Evolutionary conservation across 768 basidiomycete species (phyloP).

Genomic region (Tylopilus plumbeoviolaceoides): DNA sequence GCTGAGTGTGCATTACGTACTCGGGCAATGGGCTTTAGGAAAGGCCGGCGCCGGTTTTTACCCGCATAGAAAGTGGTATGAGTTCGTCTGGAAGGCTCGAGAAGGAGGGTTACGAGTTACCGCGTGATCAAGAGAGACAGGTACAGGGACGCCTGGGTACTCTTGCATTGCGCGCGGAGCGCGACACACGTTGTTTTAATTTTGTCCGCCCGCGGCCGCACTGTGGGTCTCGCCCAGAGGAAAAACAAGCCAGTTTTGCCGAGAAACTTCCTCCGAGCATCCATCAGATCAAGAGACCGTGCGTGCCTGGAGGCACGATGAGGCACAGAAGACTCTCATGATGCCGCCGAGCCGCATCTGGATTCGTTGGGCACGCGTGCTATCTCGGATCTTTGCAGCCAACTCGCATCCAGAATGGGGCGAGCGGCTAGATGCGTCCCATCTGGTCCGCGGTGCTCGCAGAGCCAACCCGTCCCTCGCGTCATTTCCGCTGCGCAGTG

Average conservation of each 20-base stretch:
- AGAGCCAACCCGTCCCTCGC: background rate
- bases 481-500: background rate
- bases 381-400: background rate
- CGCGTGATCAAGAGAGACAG: background rate
- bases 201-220: background rate
- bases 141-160: background rate
- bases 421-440: background rate
- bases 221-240: too few species aligned
- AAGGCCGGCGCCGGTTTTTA: background rate
- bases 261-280: background rate
- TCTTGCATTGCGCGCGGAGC: background rate
- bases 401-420: background rate
- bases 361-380: background rate
- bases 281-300: background rate
- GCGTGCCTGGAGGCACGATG: slow-evolving; percentile 3
- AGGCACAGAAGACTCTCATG: background rate
- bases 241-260: background rate
- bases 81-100: background rate
- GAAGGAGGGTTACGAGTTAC: background rate
- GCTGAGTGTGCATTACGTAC: background rate
- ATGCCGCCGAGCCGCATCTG: background rate
- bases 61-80: too few species aligned
- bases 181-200: background rate
- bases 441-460: background rate
- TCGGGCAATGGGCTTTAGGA: background rate